phyloP scores from a whole-genome alignment of 306 rosid genomes.

The Vigna reflexopilosa region DNA sequence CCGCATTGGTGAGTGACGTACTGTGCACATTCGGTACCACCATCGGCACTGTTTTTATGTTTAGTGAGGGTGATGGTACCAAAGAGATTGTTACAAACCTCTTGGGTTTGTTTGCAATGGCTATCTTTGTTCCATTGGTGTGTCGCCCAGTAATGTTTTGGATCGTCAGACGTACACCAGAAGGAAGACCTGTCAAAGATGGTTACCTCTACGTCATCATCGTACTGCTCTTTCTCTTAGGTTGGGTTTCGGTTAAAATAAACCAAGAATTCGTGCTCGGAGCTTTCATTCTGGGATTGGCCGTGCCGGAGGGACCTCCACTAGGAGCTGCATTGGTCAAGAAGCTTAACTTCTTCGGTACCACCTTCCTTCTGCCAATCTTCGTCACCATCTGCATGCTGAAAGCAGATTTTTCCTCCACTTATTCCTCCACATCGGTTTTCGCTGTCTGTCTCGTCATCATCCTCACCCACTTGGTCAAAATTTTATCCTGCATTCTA shows the following conservation, averaged over 20 bases:
- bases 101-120: not conserved
- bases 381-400: constrained; percentile 53
- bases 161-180: constrained; percentile 59
- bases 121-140: not conserved
- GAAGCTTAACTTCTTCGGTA: constrained; percentile 50
- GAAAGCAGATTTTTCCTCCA: constrained; percentile 47
- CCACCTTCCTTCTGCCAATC: constrained; percentile 57
- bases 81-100: accelerated
- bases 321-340: constrained; percentile 65
- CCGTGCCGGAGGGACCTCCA: constrained; percentile 74
- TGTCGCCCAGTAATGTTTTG: constrained; percentile 60
- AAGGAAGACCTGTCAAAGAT: constrained; percentile 59
- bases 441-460: not conserved
- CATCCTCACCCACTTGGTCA: not conserved
- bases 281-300: constrained; percentile 64
- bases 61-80: accelerated
- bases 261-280: constrained; percentile 53
- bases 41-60: not conserved
- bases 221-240: constrained; percentile 41
- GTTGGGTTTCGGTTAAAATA: constrained; percentile 19
- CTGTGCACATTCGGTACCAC: not conserved
- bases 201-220: constrained; percentile 39
- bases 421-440: not conserved
- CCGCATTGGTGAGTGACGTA: constrained; percentile 54
- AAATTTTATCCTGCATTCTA: constrained; percentile 32